phyloP scores from a whole-genome alignment of 352 stramenopile genomes.

The Phytophthora multivora region DNA sequence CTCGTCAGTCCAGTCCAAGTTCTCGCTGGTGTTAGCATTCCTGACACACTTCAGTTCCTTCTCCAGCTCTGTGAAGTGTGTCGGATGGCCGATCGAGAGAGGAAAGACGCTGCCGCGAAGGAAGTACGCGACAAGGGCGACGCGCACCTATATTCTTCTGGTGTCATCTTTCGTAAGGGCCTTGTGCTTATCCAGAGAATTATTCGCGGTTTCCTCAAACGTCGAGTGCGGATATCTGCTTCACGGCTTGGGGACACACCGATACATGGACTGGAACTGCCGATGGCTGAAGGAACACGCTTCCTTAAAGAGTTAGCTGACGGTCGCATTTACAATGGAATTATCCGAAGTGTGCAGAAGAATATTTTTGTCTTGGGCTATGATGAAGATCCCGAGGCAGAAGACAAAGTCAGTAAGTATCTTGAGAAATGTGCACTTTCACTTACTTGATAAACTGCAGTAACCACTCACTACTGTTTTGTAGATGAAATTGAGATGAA shows the following conservation, averaged over 20 bases:
- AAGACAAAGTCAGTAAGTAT: constrained; percentile 73
- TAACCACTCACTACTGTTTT: background rate
- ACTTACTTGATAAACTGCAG: background rate
- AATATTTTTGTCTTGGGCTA: constrained; percentile 65
- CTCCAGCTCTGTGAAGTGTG: constrained; percentile 72
- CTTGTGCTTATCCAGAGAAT: constrained; percentile 74
- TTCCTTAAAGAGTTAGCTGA: constrained; percentile 80
- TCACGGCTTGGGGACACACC: background rate
- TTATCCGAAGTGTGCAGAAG: constrained; percentile 51
- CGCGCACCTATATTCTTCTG: constrained; percentile 67
- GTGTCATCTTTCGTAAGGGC: constrained; percentile 74
- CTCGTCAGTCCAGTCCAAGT: constrained; percentile 88
- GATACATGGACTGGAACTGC: constrained; percentile 12
- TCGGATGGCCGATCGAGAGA: constrained; percentile 45
- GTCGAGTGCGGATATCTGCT: constrained; percentile 37
- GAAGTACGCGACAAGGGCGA: constrained; percentile 73
- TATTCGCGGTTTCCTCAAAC: constrained; percentile 73
- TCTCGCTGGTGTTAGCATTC: constrained; percentile 64
- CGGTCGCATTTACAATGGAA: constrained; percentile 67
- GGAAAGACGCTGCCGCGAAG: constrained; percentile 56
- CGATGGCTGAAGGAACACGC: constrained; percentile 57
- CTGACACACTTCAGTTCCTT: constrained; percentile 78
- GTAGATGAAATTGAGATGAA: constrained; percentile 81
- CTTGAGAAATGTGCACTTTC: background rate
- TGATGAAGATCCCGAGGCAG: constrained; percentile 56